These are phyloP conservation scores for Pseudonitzschia pungens DNA, from an alignment of 108 stramenopile species.

Conservation along the genomic window DNA sequence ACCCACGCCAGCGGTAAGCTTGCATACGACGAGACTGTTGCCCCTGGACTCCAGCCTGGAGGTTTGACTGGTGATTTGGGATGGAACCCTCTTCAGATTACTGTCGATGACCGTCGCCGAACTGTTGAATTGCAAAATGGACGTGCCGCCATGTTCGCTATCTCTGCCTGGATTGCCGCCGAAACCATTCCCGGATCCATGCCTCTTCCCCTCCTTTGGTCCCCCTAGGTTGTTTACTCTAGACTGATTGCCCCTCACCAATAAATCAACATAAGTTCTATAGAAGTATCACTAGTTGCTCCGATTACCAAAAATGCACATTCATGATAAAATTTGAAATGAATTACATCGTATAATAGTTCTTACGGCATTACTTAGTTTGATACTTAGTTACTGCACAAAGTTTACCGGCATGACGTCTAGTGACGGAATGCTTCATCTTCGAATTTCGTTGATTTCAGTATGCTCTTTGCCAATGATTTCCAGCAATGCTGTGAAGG, in stretches of 20 bases:
- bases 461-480: too few relatives aligned
- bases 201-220: constrained; percentile 61
- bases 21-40: constrained; percentile 42
- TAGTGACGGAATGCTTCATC: too few relatives aligned
- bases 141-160: constrained; percentile 72
- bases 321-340: constrained; percentile 2
- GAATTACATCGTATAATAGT: too few relatives aligned
- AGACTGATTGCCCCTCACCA: not conserved
- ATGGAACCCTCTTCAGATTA: constrained; percentile 57
- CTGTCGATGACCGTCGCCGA: constrained; percentile 47
- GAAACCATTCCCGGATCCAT: constrained; percentile 56
- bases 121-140: constrained; percentile 65
- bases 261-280: not conserved
- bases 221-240: not conserved
- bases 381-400: too few relatives aligned
- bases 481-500: too few relatives aligned
- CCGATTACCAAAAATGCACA: not conserved
- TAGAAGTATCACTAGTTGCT: constrained; percentile 7
- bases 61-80: constrained; percentile 60
- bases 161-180: constrained; percentile 58
- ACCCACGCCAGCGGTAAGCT: constrained; percentile 60
- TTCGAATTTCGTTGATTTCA: too few relatives aligned
- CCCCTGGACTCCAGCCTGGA: constrained; percentile 59
- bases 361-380: too few relatives aligned
- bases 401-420: too few relatives aligned